Base-by-base conservation (phyloP, 495 filamentous ascomycete genomes). In the Annulohypoxylon nitens region DNA sequence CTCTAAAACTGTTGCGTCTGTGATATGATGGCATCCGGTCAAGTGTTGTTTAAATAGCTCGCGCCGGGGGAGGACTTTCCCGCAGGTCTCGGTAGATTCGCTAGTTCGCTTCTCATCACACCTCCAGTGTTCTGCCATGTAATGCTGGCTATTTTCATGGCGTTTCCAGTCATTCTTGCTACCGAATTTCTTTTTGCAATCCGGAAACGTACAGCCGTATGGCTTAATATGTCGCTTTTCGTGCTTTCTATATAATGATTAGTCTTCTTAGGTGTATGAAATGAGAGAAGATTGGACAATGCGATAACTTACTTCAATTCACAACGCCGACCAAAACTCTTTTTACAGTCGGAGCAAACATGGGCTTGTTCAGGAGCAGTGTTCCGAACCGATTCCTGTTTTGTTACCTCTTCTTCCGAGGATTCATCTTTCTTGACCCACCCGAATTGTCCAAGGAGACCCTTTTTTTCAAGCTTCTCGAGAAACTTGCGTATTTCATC, bases 81-180 rank as follows among this genome's bases (percentile, higher is more conserved):
- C 86, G 69, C 92, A 94, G 9, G 78, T 64, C 9, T 76, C 71
- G 47, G 68, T 61, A 20, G 20, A 58, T n/a, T 36, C 55, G 9
- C 75, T 75, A 11, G 60, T 61, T 50, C 70, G 51, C 60, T 74
- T 74, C 78, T 83, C 75, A 39, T 83, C 84, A 79, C 95, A 98
- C n/a, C 90, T 88, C 90, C 93, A 98, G 62, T 88, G 86, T 69
- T 94, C 90, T 2, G 88, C 75, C 71, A 91, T 88, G 70, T 89
- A 91, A 76, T 98, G 95, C 78, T 97, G 94, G 26, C 89, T 92
- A 71, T 90, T 93, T 73, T 98, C 95, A 78, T 98, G 95, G 7
- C 96, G 90, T 80, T 97, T 98, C 96, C 95, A 98, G 81, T 98
- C 95, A 50, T 93, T 93, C 77, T 97, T 97, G 83, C 92, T 94